phyloP scores from a whole-genome alignment of 306 rosid genomes.

The Prinsepia uniflora region DNA sequence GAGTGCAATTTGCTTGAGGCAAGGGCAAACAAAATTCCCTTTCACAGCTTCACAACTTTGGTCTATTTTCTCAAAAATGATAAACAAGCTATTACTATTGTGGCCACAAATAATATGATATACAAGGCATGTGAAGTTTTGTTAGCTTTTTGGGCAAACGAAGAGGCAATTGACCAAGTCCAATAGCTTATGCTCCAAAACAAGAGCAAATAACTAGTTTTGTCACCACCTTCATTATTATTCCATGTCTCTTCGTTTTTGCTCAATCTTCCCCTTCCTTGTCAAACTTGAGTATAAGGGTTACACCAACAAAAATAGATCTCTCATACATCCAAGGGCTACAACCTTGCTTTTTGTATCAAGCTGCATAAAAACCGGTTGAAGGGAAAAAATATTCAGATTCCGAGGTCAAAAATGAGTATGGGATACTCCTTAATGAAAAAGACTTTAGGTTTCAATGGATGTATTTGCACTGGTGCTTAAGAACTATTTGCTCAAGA shows the following conservation, averaged over 20 bases:
- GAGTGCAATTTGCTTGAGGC: neutral
- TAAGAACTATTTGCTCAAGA: no score
- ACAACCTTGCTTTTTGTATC: neutral
- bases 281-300: neutral
- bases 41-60: neutral
- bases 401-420: neutral
- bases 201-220: neutral
- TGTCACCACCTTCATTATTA: neutral
- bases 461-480: no score
- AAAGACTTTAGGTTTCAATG: no score
- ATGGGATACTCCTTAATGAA: neutral
- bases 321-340: neutral
- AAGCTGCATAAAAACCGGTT: neutral
- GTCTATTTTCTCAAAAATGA: neutral
- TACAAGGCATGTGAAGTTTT: neutral
- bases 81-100: neutral
- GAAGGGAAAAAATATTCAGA: neutral
- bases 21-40: no score
- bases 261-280: neutral
- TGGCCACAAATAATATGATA: neutral
- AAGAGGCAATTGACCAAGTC: constrained; percentile 4
- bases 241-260: neutral
- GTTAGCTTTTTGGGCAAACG: constrained; percentile 5
- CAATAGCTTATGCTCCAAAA: neutral
- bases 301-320: neutral